A percentile compares a stretch with the other conserved stretches of the same genome.
Conservation (phyloP, 164 flowering plant genomes). For the Cinnamomum chago region DNA sequence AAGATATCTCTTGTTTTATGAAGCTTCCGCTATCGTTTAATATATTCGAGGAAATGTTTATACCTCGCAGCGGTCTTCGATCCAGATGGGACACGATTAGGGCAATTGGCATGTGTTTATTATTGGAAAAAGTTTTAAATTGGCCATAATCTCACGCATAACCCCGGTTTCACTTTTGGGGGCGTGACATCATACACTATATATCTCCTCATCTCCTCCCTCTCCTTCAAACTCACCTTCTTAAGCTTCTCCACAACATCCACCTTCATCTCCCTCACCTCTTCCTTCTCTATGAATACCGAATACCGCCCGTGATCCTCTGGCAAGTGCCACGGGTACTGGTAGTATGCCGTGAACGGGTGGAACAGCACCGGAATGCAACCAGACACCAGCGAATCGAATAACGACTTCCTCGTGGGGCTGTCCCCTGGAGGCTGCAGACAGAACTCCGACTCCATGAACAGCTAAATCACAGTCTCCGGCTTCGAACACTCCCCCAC, state of each 20-base stretch:
- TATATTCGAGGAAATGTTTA: too few species aligned
- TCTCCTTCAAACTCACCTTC: conserved; percentile 35
- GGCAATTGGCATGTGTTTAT: too few species aligned
- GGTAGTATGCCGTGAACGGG: conserved; percentile 74
- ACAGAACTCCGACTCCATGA: conserved; percentile 73
- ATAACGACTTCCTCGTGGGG: conserved; percentile 73
- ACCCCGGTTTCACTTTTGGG: too few species aligned
- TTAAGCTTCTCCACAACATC: conserved; percentile 55
- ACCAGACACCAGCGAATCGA: conserved; percentile 74
- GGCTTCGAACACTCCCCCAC: conserved; percentile 41
- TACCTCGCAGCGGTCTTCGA: too few species aligned
- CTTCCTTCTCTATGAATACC: conserved; percentile 57
- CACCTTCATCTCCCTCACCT: conserved; percentile 45
- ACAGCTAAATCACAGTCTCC: conserved; percentile 40
- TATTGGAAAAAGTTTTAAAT: too few species aligned
- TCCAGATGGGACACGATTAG: too few species aligned
- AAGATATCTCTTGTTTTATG: too few species aligned
- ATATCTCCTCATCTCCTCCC: conserved; percentile 71
- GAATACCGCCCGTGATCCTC: conserved; percentile 54
- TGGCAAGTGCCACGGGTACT: conserved; percentile 87
- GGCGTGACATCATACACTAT: too few species aligned
- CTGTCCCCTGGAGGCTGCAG: conserved; percentile 86
- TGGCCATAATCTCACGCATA: too few species aligned
- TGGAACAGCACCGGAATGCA: conserved; percentile 84
- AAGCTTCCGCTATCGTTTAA: too few species aligned